Percentiles rank a stretch among this genome's conserved stretches.
phyloP scores from a whole-genome alignment of 176 grass and related monocot species.

The Hordeum marinum region DNA sequence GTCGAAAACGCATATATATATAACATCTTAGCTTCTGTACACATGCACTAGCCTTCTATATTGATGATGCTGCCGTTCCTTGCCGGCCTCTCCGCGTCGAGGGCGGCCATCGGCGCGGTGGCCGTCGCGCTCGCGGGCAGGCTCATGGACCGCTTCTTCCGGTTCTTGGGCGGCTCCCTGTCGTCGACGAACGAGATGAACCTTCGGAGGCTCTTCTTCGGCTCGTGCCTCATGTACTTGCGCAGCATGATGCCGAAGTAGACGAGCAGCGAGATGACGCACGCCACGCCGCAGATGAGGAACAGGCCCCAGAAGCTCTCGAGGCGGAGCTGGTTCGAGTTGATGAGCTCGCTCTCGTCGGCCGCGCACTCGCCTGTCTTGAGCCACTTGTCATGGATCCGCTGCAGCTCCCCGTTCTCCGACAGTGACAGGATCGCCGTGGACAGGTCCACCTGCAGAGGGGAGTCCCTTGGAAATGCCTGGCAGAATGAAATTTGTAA shows the following conservation, averaged over 20 bases:
- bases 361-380: slow-evolving; percentile 27
- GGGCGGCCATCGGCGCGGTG: not conserved
- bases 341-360: slow-evolving; percentile 43
- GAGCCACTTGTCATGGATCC: slow-evolving; percentile 94
- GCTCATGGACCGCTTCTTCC: slow-evolving; percentile 17
- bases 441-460: slow-evolving; percentile 72
- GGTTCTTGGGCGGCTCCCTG: slow-evolving; percentile 26
- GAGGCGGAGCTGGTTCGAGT: slow-evolving; percentile 63
- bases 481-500: slow-evolving; percentile 28
- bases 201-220: slow-evolving; percentile 7
- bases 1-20: slow-evolving; percentile 1
- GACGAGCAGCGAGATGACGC: slow-evolving; percentile 50
- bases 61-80: slow-evolving; percentile 1
- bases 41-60: slow-evolving; percentile 11
- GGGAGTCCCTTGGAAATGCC: slow-evolving; percentile 84
- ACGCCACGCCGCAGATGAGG: slow-evolving; percentile 70
- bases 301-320: slow-evolving; percentile 87
- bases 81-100: slow-evolving; percentile 11
- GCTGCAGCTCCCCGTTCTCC: slow-evolving; percentile 84
- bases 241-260: slow-evolving; percentile 52
- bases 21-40: not conserved
- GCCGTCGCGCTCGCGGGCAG: not conserved
- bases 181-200: slow-evolving; percentile 69
- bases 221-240: slow-evolving; percentile 32
- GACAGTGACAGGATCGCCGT: slow-evolving; percentile 79